Percentiles rank a stretch among this genome's conserved stretches.
Conservation (phyloP, 345 rosid species). For the Cardamine occulta region DNA sequence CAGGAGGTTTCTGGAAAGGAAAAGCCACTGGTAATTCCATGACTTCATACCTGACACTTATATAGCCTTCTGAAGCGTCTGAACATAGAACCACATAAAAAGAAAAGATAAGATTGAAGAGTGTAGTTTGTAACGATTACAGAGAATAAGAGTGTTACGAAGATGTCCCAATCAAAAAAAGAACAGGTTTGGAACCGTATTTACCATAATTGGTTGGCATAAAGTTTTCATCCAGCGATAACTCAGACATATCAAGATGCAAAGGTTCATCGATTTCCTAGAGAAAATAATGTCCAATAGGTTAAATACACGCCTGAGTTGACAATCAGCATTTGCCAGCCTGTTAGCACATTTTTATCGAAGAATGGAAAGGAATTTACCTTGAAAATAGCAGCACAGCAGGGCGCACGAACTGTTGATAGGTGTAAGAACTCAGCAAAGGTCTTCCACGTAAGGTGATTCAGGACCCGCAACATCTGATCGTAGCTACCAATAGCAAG, state of each 20-base stretch:
- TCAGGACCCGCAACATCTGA: conserved; percentile 86
- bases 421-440: conserved; percentile 95
- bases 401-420: conserved; percentile 83
- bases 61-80: conserved; percentile 75
- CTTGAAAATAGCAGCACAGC: conserved; percentile 88
- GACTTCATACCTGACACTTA: conserved; percentile 80
- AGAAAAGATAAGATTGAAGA: not conserved
- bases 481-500: conserved; percentile 96
- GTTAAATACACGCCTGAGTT: conserved; percentile 19
- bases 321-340: not conserved
- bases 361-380: conserved; percentile 42
- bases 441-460: conserved; percentile 94
- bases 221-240: conserved; percentile 69
- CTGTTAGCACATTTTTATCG: not conserved
- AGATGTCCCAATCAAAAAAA: not conserved
- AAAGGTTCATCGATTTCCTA: conserved; percentile 95
- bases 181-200: conserved; percentile 10
- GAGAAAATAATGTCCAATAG: conserved; percentile 2
- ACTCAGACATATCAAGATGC: conserved; percentile 82
- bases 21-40: conserved; percentile 73
- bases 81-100: conserved; percentile 9
- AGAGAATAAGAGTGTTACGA: not conserved
- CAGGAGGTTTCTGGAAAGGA: conserved; percentile 82
- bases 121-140: not conserved
- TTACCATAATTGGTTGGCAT: conserved; percentile 73